phyloP scores from a whole-genome alignment of 1,284 basidiomycete genomes.

The Irpex rosettiformis region DNA sequence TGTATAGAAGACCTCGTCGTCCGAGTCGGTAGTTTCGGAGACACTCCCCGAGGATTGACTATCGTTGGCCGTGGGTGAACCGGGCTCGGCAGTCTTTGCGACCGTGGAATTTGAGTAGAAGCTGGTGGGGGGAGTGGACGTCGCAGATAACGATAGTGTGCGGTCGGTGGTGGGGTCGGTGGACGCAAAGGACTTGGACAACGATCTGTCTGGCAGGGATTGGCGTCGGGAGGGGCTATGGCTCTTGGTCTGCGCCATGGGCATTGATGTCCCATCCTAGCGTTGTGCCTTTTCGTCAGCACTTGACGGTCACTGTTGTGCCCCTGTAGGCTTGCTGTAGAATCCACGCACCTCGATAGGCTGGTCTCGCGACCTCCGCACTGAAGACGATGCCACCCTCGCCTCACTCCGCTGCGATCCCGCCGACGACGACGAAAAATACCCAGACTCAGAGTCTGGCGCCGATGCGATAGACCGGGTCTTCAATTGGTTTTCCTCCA shows the following conservation, averaged over 20 bases:
- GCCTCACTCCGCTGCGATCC: slow-evolving; percentile 15
- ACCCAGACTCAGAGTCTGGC: slow-evolving; percentile 10
- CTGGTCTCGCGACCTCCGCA: too few relatives aligned
- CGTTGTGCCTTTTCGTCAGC: too few relatives aligned
- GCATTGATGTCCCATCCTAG: too few relatives aligned
- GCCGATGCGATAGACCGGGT: slow-evolving; percentile 9
- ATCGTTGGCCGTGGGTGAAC: slow-evolving; percentile 15
- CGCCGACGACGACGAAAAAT: slow-evolving; percentile 32
- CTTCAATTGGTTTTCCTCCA: background rate
- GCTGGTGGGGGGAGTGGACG: slow-evolving; percentile 15
- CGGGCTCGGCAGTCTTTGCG: slow-evolving; percentile 22
- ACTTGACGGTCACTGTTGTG: too few relatives aligned
- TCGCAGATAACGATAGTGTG: slow-evolving; percentile 6
- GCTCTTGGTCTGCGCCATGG: slow-evolving; percentile 5
- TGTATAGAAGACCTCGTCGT: slow-evolving; percentile 49
- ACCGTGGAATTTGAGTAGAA: slow-evolving; percentile 17
- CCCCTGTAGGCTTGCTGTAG: too few relatives aligned
- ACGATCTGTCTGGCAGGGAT: slow-evolving; percentile 19
- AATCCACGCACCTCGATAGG: slow-evolving; percentile 13
- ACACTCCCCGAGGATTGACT: slow-evolving; percentile 12
- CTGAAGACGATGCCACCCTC: too few relatives aligned
- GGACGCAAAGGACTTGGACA: slow-evolving; percentile 27
- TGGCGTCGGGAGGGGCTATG: slow-evolving; percentile 7
- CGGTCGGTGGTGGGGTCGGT: slow-evolving; percentile 13
- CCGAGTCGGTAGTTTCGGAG: slow-evolving; percentile 28